A percentile compares a stretch with the other conserved stretches of the same genome.
phyloP scores from a whole-genome alignment of 2,329 filamentous ascomycete genomes.

The Epichloe festucae region DNA sequence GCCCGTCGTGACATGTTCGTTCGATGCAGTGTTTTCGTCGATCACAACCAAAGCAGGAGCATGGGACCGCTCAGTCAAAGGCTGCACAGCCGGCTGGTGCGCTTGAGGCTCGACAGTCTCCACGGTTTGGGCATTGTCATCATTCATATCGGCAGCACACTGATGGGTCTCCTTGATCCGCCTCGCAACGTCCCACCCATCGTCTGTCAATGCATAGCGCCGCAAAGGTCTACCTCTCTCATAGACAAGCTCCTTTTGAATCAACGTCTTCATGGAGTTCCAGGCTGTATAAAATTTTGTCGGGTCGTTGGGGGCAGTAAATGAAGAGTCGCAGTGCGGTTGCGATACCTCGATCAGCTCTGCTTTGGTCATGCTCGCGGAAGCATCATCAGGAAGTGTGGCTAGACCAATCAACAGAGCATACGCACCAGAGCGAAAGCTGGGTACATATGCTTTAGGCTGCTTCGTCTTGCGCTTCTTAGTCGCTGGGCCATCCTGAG shows the following conservation, averaged over 20 bases:
- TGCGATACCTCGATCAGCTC: conserved; percentile 59
- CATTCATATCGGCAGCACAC: conserved; percentile 16
- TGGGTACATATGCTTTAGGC: conserved; percentile 57
- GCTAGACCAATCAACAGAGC: conserved; percentile 57
- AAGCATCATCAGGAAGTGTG: conserved; percentile 39
- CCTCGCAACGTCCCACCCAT: conserved; percentile 62
- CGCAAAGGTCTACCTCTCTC: conserved; percentile 55
- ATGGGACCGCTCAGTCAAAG: conserved; percentile 7
- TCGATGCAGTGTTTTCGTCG: neutral
- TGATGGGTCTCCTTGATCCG: conserved; percentile 44
- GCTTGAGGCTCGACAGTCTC: neutral
- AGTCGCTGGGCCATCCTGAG: conserved; percentile 22
- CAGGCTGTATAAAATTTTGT: conserved; percentile 67
- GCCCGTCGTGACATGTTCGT: conserved; percentile 5
- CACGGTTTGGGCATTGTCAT: neutral
- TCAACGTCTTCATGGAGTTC: conserved; percentile 68
- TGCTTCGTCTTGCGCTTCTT: conserved; percentile 44
- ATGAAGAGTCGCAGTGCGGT: conserved; percentile 59
- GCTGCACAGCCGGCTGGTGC: neutral
- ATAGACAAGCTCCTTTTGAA: conserved; percentile 61
- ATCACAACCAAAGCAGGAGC: conserved; percentile 6
- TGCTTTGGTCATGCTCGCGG: conserved; percentile 48
- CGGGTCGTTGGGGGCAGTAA: conserved; percentile 52
- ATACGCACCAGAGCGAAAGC: conserved; percentile 60
- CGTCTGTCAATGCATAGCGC: conserved; percentile 60